A percentile compares a stretch with the other conserved stretches of the same genome.
Conservation (phyloP, 139 green algal species). For the Yamagishiella unicocca region DNA sequence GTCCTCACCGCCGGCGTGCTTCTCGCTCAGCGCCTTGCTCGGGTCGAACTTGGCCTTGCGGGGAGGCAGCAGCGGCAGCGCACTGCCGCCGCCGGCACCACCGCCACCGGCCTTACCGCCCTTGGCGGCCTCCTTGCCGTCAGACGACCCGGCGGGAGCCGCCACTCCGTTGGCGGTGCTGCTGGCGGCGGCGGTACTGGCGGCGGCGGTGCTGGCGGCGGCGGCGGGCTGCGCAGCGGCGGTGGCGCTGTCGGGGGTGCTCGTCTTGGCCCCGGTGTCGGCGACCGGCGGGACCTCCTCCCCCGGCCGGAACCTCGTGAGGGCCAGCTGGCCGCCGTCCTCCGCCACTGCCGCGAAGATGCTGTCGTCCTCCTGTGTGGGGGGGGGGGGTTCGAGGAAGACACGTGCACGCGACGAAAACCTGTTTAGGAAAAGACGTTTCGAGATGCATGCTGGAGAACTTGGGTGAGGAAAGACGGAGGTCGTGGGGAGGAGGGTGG, state of each 20-base stretch:
- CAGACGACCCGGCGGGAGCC: neutral
- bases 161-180: neutral
- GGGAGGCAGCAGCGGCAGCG: conserved; percentile 11
- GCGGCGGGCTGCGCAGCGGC: neutral
- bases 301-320: conserved; percentile 25
- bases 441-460: too few species aligned
- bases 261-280: neutral
- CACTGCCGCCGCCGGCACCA: neutral
- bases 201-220: neutral
- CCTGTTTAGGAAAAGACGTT: too few species aligned
- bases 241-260: neutral
- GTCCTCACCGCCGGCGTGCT: conserved; percentile 45
- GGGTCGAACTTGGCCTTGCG: conserved; percentile 56
- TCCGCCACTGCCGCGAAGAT: conserved; percentile 45
- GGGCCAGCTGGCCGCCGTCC: neutral
- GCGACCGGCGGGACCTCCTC: neutral
- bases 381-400: too few species aligned
- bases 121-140: neutral
- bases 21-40: conserved; percentile 30
- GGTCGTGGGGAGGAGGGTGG: too few species aligned
- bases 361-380: conserved; percentile 63
- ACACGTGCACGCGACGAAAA: too few species aligned
- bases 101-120: neutral
- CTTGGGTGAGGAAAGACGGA: too few species aligned
- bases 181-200: neutral